Conservation (phyloP, 1,139 yeast species). For the Tardiomyces digboiensis region DNA sequence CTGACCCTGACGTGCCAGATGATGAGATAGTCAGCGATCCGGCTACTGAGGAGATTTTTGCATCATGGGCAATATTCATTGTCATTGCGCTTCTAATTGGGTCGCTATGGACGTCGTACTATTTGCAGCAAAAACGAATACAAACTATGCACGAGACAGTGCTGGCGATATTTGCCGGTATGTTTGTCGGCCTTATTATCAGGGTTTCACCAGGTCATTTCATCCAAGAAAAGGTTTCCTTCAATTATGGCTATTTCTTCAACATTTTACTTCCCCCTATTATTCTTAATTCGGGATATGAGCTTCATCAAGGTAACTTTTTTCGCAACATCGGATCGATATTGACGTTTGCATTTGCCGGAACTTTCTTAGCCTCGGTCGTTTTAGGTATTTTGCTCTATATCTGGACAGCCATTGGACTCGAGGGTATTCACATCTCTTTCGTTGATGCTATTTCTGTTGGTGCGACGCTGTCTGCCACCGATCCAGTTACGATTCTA, state of each 20-base stretch:
- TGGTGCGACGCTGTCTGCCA: slow-evolving; percentile 96
- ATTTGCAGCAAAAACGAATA: slow-evolving; percentile 81
- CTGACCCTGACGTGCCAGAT: slow-evolving; percentile 34
- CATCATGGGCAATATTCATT: slow-evolving; percentile 95
- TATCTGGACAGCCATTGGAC: slow-evolving; percentile 85
- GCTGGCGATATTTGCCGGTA: slow-evolving; percentile 89
- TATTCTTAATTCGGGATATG: slow-evolving; percentile 92
- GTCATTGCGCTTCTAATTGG: slow-evolving; percentile 69
- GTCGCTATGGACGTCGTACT: slow-evolving; percentile 94
- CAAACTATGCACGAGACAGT: slow-evolving; percentile 97
- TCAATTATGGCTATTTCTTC: slow-evolving; percentile 90
- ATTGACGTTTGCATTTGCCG: slow-evolving; percentile 92
- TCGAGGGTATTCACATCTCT: slow-evolving; percentile 80
- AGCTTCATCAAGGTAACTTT: slow-evolving; percentile 90
- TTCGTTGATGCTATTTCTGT: slow-evolving; percentile 95
- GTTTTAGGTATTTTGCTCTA: slow-evolving; percentile 80
- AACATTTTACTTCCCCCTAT: slow-evolving; percentile 93
- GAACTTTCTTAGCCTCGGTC: slow-evolving; percentile 85
- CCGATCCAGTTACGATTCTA: slow-evolving; percentile 96
- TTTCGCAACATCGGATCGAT: slow-evolving; percentile 89
- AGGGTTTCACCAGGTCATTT: slow-evolving; percentile 92
- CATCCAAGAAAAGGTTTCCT: slow-evolving; percentile 94
- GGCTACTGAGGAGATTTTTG: slow-evolving; percentile 90
- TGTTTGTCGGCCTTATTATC: slow-evolving; percentile 88
- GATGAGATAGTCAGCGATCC: slow-evolving; percentile 73